A percentile compares a stretch with the other conserved stretches of the same genome.
These are phyloP conservation scores for Hymenoscyphus infarciens DNA, from an alignment of 2,329 filamentous ascomycete genomes.

Conservation along the genomic window DNA sequence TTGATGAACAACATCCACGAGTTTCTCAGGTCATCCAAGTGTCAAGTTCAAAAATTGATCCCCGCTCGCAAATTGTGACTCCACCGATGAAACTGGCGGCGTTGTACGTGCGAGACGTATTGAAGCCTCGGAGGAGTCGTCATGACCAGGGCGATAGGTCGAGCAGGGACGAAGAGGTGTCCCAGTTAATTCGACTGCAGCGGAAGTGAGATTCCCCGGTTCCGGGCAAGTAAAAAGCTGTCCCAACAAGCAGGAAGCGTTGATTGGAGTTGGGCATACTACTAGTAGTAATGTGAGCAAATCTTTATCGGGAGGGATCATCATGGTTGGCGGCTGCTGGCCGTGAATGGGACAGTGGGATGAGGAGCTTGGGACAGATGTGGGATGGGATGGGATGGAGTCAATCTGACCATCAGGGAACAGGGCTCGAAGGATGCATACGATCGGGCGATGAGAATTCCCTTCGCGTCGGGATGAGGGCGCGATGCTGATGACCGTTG, in stretches of 20 bases:
- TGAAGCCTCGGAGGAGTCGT: background rate
- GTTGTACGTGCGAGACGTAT: background rate
- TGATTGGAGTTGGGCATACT: slow-evolving; percentile 1
- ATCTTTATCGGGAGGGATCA: slow-evolving; percentile 1
- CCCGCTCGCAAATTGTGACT: background rate
- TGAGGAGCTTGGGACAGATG: too few relatives aligned
- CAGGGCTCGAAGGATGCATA: slow-evolving; percentile 19
- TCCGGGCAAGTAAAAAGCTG: slow-evolving; percentile 11
- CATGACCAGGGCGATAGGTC: background rate
- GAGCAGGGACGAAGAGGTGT: background rate
- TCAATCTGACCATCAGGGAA: slow-evolving; percentile 14
- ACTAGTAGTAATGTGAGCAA: slow-evolving; percentile 3
- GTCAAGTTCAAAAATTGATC: background rate
- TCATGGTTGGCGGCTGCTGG: slow-evolving; percentile 2
- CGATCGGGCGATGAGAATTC: slow-evolving; percentile 23
- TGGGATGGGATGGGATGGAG: background rate
- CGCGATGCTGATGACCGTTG: background rate
- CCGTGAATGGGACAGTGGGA: background rate
- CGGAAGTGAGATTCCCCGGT: slow-evolving; percentile 3
- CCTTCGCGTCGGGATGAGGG: slow-evolving; percentile 11
- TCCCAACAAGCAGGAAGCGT: slow-evolving; percentile 6
- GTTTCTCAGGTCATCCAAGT: background rate
- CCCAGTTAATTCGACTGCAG: background rate
- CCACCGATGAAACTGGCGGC: slow-evolving; percentile 1
- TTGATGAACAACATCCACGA: background rate